Base-by-base conservation (phyloP, 2,329 filamentous ascomycete genomes). In the Ophiobolus disseminans region DNA sequence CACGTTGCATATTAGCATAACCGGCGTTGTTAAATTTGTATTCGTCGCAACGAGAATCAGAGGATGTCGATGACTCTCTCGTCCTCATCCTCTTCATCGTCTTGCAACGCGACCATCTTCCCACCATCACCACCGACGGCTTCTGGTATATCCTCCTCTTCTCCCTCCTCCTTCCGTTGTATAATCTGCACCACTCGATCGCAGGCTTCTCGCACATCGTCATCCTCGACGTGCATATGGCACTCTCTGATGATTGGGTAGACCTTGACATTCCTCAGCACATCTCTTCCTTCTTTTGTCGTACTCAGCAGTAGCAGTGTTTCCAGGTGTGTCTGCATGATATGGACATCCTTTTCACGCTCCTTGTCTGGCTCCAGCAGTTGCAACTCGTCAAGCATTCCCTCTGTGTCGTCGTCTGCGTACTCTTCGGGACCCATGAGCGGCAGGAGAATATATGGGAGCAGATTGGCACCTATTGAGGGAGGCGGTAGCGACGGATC, bases 181-280 rank as follows among this genome's bases (percentile, higher is more conserved):
- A 96, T 71, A 5, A 96, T 86, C 69, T 99, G 91, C 37, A 99
- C 94, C 42, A 97, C 69, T 47, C 94, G 82, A 72, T 97, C 94
- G 64, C 90, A 96, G 0, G 86, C 89, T 61, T 96, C 92, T 57
- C 83, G 81, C 2, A 97, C 90, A 13, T 80, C 86, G 36, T 95
- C 91, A 65, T 96, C 81, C 17, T 91, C 81, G 4, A 91, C 85
- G 17, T 86, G 83, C 54, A 87, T 65, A 78, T 99, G 94, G 23
- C 89, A 87, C 73, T 97, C 94, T 41, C 94, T 82, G 16, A 97
- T 79, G 37, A 97, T 86, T 0, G 92, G 90, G 72, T 99, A 99
- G 1, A 96, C 89, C 62, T 91, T 90, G 36, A 93, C 79, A 14
- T 81, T 77, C 14, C 91, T 82, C 80, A 97, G 78, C 45, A 83